A percentile compares a stretch with the other conserved stretches of the same genome.
Evolutionary conservation across 768 basidiomycete species (phyloP).

Genomic region (Lentinula sp.): DNA sequence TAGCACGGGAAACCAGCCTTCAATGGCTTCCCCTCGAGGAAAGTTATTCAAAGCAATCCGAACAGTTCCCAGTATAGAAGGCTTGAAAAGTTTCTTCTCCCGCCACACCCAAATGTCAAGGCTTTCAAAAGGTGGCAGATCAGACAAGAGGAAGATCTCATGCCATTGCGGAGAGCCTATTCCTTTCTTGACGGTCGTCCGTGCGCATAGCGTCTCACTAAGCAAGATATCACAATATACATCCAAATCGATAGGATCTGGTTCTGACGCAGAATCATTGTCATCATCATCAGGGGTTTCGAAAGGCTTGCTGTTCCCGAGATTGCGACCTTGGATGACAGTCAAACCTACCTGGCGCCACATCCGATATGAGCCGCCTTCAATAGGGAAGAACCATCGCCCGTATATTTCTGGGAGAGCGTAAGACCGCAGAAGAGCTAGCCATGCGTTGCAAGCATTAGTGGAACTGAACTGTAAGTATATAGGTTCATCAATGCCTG

Average conservation of each 20-base stretch:
- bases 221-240: conserved; percentile 76
- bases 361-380: conserved; percentile 80
- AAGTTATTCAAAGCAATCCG: conserved; percentile 66
- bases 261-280: conserved; percentile 27
- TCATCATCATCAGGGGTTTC: conserved; percentile 21
- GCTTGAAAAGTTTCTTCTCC: conserved; percentile 59
- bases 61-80: conserved; percentile 51
- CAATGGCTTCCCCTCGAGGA: conserved; percentile 64
- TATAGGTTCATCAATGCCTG: conserved; percentile 50
- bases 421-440: conserved; percentile 74
- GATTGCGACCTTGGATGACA: conserved; percentile 67
- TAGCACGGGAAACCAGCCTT: conserved; percentile 83
- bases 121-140: conserved; percentile 73
- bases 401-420: conserved; percentile 79
- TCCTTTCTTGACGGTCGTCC: conserved; percentile 69
- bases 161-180: conserved; percentile 75
- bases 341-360: conserved; percentile 79
- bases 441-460: conserved; percentile 68
- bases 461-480: conserved; percentile 67
- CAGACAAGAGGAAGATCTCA: conserved; percentile 67
- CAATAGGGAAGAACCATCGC: conserved; percentile 41
- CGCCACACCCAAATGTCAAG: conserved; percentile 65
- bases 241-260: conserved; percentile 58
- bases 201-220: conserved; percentile 61
- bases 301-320: conserved; percentile 46